Evolutionary conservation across 2,329 filamentous ascomycete genomes (phyloP), one percentile per base, ranked within the genome.

Genomic region (Penicillium oxalicum): DNA sequence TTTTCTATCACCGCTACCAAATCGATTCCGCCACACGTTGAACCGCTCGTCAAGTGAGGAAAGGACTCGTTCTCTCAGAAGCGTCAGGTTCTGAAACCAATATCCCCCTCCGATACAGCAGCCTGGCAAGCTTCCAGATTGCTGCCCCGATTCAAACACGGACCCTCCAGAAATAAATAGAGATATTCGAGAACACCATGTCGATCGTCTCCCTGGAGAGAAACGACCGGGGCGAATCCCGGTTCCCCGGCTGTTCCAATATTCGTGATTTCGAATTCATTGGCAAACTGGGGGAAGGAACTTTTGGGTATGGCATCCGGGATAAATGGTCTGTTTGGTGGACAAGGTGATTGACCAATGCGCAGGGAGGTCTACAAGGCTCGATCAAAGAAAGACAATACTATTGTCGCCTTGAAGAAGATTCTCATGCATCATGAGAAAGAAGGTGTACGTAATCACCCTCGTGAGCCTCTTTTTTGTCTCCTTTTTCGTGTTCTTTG

Each of bases 371-470:
- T 97, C 35, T 89, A 95, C 70, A 93, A 91, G 64, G 93, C 90
- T 52, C 81, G 81, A 53, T 89, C 87, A 27, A 84, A 82, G 61
- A 86, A 80, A 62, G 87, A 83, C 1, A 86, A 87, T 46, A 78
- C 81, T 25, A 70, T 91, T 40, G 87, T 95, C 52, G 93, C 93
- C 4, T 71, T 98, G 63, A 98, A 98, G 76, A 97, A 97, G 78
- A 98, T 98, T 58, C 82, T 98, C 57, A 96, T 97, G 88, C 93
- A 97, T 69, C 95, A 97, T 69, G 93, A 98, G 74, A 97, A 96
- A 69, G 93, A 98, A 70, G 93, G 93, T 43, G 84, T 88, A 71
- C 61, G 83, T 56, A 13, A 12, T 2, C 18, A 18, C 18, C 18
- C 18, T 18, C 18, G 18, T 2, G 18, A 18, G 18, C 2, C 18